These are phyloP conservation scores for Dothideomycetes sp. DNA, from an alignment of 2,329 filamentous ascomycete species.

Conservation along the genomic window DNA sequence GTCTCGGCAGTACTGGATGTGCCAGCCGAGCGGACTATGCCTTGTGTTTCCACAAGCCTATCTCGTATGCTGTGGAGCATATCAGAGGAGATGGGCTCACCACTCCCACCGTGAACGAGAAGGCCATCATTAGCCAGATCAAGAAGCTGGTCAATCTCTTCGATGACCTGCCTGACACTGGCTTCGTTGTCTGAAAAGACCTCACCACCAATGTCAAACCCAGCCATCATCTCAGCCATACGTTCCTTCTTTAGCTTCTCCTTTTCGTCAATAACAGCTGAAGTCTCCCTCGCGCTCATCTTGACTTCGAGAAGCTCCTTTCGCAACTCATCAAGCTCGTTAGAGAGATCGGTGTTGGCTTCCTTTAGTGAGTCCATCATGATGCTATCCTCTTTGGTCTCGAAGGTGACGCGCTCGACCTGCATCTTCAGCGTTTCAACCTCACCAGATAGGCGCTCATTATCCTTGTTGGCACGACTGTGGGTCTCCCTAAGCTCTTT, in stretches of 20 bases:
- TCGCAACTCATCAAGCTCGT: slow-evolving; percentile 88
- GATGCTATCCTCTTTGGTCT: slow-evolving; percentile 92
- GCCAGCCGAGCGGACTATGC: slow-evolving; percentile 70
- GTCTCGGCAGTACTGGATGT: slow-evolving; percentile 51
- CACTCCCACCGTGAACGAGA: slow-evolving; percentile 28
- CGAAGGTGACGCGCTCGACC: slow-evolving; percentile 86
- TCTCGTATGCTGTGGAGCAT: slow-evolving; percentile 67
- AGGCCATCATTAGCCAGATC: slow-evolving; percentile 50
- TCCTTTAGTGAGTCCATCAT: slow-evolving; percentile 97
- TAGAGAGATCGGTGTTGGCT: slow-evolving; percentile 83
- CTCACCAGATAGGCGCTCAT: slow-evolving; percentile 74
- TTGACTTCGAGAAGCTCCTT: slow-evolving; percentile 91
- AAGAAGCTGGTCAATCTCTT: slow-evolving; percentile 68
- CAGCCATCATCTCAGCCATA: slow-evolving; percentile 99
- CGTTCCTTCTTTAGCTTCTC: slow-evolving; percentile 98
- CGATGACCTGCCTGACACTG: slow-evolving; percentile 71
- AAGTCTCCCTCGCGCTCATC: slow-evolving; percentile 92
- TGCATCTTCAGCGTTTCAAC: slow-evolving; percentile 95
- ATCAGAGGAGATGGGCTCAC: slow-evolving; percentile 71
- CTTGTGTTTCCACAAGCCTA: slow-evolving; percentile 78
- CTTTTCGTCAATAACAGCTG: slow-evolving; percentile 85
- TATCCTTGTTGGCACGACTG: slow-evolving; percentile 72
- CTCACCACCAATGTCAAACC: slow-evolving; percentile 86
- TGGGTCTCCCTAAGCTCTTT: slow-evolving; percentile 77
- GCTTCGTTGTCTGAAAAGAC: slow-evolving; percentile 90